Evolutionary conservation across 768 basidiomycete species (phyloP).

Genomic region (Panellus pusillus): DNA sequence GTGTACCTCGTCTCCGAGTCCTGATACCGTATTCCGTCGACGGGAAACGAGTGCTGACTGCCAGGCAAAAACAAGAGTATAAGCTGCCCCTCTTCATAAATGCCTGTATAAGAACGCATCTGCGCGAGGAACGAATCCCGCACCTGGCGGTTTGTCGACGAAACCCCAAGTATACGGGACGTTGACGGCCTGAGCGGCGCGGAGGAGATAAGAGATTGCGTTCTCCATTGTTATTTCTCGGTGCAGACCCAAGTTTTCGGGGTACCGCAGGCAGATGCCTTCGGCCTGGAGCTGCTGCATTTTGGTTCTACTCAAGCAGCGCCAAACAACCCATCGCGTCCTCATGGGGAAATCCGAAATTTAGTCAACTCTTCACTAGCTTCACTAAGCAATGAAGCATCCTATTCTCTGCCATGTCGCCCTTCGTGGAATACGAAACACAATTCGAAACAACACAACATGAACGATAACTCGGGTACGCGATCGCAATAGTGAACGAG

Average conservation of each 20-base stretch:
- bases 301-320: slow-evolving; percentile 9
- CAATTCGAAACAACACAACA: too few relatives aligned
- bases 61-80: slow-evolving; percentile 65
- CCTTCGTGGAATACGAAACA: too few relatives aligned
- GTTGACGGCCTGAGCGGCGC: slow-evolving; percentile 54
- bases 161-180: slow-evolving; percentile 72
- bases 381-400: too few relatives aligned
- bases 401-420: too few relatives aligned
- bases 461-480: too few relatives aligned
- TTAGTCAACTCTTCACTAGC: too few relatives aligned
- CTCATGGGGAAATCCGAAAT: too few relatives aligned
- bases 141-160: slow-evolving; percentile 77
- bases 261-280: slow-evolving; percentile 67
- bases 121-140: slow-evolving; percentile 20
- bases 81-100: slow-evolving; percentile 57
- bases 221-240: slow-evolving; percentile 39
- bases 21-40: slow-evolving; percentile 76
- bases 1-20: slow-evolving; percentile 67
- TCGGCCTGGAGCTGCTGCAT: slow-evolving; percentile 54
- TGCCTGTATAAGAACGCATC: slow-evolving; percentile 2
- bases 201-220: slow-evolving; percentile 18
- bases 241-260: slow-evolving; percentile 63
- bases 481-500: too few relatives aligned
- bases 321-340: too few relatives aligned
- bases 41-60: slow-evolving; percentile 52